Evolutionary conservation across 768 basidiomycete genomes (phyloP).

Genomic region (Lactarius indigo): DNA sequence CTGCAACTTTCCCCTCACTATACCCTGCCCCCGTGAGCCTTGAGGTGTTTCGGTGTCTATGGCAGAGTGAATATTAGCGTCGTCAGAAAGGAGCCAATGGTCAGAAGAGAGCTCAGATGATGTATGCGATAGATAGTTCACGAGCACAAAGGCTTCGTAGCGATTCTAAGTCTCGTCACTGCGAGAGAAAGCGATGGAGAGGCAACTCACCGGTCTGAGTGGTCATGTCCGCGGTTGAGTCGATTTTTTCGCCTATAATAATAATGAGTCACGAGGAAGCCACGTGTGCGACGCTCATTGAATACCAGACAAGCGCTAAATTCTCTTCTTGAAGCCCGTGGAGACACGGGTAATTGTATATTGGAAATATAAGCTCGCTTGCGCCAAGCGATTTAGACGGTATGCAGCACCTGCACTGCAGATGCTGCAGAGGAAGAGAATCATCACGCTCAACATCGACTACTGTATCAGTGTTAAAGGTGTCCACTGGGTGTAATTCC

Average conservation of each 20-base stretch:
- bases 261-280: not conserved
- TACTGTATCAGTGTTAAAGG: too few species aligned
- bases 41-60: not conserved
- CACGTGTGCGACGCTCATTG: not conserved
- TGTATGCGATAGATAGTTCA: constrained; percentile 69
- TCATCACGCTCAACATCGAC: too few species aligned
- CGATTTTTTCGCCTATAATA: too few species aligned
- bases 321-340: too few species aligned
- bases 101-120: constrained; percentile 12
- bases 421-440: too few species aligned
- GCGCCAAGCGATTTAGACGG: not conserved
- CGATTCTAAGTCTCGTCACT: not conserved
- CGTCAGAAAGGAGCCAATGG: not conserved
- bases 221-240: constrained; percentile 60
- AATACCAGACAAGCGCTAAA: not conserved
- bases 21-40: not conserved
- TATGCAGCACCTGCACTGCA: too few species aligned
- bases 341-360: not conserved
- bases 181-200: not conserved
- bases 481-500: not conserved
- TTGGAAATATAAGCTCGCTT: too few species aligned
- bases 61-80: not conserved
- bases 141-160: constrained; percentile 57
- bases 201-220: constrained; percentile 36
- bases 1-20: not conserved